A percentile compares a stretch with the other conserved stretches of the same genome.
phyloP scores from a whole-genome alignment of 2,329 filamentous ascomycete species.

The Pseudocercospora macadamiae region DNA sequence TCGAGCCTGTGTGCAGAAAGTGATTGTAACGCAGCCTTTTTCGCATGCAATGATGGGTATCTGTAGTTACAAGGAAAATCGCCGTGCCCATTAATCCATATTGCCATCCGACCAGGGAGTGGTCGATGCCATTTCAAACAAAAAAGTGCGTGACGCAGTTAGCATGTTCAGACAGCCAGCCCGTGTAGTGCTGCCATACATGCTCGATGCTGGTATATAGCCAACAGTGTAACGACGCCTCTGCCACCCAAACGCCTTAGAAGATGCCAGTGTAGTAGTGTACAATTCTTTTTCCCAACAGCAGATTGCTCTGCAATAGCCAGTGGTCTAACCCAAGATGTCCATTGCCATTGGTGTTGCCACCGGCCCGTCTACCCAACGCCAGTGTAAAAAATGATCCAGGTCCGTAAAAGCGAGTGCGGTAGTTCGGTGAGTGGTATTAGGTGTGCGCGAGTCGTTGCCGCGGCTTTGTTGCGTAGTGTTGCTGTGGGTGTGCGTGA shows the following conservation, averaged over 20 bases:
- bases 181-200: not conserved
- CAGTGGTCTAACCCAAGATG: slow-evolving; percentile 22
- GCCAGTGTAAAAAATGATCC: slow-evolving; percentile 17
- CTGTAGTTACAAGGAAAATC: slow-evolving; percentile 21
- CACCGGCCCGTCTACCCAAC: slow-evolving; percentile 26
- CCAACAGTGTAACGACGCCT: not conserved
- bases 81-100: slow-evolving; percentile 4
- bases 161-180: slow-evolving; percentile 6
- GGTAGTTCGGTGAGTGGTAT: slow-evolving; percentile 8
- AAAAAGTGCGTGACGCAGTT: not conserved
- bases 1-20: too few species aligned
- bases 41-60: slow-evolving; percentile 17
- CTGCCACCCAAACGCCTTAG: slow-evolving; percentile 19
- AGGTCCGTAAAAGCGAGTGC: slow-evolving; percentile 17
- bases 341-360: slow-evolving; percentile 21
- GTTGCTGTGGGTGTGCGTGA: slow-evolving; percentile 3
- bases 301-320: slow-evolving; percentile 27
- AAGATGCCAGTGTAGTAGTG: slow-evolving; percentile 20
- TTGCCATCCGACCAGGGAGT: not conserved
- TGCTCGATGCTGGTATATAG: not conserved
- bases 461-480: not conserved
- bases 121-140: not conserved
- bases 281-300: slow-evolving; percentile 22
- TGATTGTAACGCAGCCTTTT: slow-evolving; percentile 1
- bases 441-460: slow-evolving; percentile 6